phyloP scores from a whole-genome alignment of 306 rosid genomes.

The Cucurbita maxima region DNA sequence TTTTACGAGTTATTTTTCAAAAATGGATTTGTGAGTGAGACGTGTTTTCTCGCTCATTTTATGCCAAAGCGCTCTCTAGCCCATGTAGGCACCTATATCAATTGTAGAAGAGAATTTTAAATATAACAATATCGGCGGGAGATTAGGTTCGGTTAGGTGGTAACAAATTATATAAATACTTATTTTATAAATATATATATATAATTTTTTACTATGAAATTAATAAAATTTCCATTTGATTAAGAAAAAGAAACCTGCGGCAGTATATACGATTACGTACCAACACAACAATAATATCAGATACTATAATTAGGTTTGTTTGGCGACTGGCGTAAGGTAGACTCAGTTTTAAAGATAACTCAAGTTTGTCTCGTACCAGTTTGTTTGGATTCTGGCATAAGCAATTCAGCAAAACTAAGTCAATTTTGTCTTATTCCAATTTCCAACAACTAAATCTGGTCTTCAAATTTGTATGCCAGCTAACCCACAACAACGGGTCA shows the following conservation, averaged over 20 bases:
- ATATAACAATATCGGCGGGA: no score
- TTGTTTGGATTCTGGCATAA: neutral
- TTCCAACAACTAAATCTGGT: neutral
- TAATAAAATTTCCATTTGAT: neutral
- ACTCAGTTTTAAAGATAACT: neutral
- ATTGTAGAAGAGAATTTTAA: no score
- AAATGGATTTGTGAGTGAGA: no score
- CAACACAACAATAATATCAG: neutral
- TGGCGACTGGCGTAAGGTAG: neutral
- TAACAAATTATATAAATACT: no score
- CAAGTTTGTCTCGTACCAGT: neutral
- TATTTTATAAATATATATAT: no score
- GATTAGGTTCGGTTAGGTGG: no score
- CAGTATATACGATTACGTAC: neutral
- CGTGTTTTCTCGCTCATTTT: no score
- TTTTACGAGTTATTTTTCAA: no score
- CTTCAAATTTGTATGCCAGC: neutral
- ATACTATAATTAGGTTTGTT: neutral
- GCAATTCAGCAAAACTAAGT: neutral
- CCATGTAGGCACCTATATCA: no score
- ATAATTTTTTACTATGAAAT: no score
- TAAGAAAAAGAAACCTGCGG: neutral
- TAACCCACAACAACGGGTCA: neutral
- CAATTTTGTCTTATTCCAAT: neutral
- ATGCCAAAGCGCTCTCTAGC: no score